Evolutionary conservation across 2,329 filamentous ascomycete genomes (phyloP).

Genomic region (Knoxdaviesia proteae): DNA sequence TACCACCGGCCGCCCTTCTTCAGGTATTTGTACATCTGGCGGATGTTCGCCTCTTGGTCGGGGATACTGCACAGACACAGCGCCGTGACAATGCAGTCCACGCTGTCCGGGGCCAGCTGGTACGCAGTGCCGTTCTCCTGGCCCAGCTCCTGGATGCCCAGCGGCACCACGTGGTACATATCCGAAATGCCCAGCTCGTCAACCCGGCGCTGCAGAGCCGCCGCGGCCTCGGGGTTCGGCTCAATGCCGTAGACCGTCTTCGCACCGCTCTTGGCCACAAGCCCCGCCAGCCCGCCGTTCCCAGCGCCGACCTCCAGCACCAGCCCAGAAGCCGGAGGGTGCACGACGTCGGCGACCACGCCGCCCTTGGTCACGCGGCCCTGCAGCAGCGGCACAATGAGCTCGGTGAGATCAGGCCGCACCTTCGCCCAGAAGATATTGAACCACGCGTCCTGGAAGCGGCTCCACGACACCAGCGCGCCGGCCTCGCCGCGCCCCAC

Average conservation of each 20-base stretch:
- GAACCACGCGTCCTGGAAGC: constrained; percentile 33
- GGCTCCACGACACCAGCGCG: constrained; percentile 18
- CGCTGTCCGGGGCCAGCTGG: constrained; percentile 25
- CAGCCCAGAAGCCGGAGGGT: constrained; percentile 23
- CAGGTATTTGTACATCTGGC: constrained; percentile 32
- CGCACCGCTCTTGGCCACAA: constrained; percentile 18
- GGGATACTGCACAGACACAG: constrained; percentile 45
- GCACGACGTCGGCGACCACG: constrained; percentile 12
- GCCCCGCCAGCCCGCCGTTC: constrained; percentile 35
- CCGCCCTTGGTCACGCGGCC: constrained; percentile 21
- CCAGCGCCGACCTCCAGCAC: constrained; percentile 44
- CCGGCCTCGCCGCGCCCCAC: constrained; percentile 13
- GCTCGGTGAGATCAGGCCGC: constrained; percentile 27
- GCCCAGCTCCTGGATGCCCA: constrained; percentile 37
- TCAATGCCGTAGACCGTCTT: constrained; percentile 40
- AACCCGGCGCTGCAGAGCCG: constrained; percentile 23
- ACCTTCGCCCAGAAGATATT: constrained; percentile 35
- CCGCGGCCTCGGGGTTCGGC: constrained; percentile 34
- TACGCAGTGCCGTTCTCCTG: constrained; percentile 19
- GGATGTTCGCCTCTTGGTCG: constrained; percentile 32
- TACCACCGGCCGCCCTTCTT: constrained; percentile 43
- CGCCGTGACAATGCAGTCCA: constrained; percentile 39
- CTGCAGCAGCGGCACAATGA: constrained; percentile 32
- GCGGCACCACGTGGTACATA: constrained; percentile 39
- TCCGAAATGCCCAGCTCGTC: constrained; percentile 29